These are phyloP conservation scores for Cutaneotrichosporon sp. DNA, from an alignment of 1,284 basidiomycete species.

Conservation along the genomic window DNA sequence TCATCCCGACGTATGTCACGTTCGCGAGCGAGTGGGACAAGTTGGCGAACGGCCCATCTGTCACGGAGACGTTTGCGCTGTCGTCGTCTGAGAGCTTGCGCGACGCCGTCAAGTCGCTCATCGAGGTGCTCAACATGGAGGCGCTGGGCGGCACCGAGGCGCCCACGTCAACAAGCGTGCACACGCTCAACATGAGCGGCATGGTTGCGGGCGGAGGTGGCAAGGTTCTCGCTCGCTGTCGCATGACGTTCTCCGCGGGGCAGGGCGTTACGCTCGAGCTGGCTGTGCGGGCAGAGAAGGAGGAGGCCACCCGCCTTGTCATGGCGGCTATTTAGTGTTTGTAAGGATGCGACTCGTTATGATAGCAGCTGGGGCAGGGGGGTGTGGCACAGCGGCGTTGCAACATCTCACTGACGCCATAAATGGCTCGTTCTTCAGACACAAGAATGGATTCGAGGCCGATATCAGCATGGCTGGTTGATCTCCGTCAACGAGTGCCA, in stretches of 20 bases:
- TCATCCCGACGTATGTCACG: constrained; percentile 83
- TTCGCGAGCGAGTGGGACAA: constrained; percentile 95
- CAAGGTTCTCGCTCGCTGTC: constrained; percentile 84
- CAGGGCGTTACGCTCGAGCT: constrained; percentile 95
- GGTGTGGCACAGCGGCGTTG: too few relatives aligned
- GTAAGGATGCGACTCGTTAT: constrained; percentile 7
- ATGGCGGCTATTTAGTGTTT: constrained; percentile 72
- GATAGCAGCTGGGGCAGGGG: background rate
- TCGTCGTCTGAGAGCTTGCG: constrained; percentile 81
- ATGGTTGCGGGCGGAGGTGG: constrained; percentile 82
- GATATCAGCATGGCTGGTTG: too few relatives aligned
- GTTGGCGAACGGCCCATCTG: constrained; percentile 64
- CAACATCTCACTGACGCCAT: too few relatives aligned
- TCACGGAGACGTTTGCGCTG: constrained; percentile 91
- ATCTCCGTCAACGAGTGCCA: too few relatives aligned
- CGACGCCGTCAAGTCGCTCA: constrained; percentile 42
- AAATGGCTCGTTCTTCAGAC: too few relatives aligned
- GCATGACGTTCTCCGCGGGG: constrained; percentile 89
- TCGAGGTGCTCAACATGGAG: constrained; percentile 85
- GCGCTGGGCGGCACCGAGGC: constrained; percentile 81
- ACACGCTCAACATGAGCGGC: constrained; percentile 90
- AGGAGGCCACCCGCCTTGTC: constrained; percentile 77
- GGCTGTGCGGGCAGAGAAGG: constrained; percentile 84
- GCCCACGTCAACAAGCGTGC: constrained; percentile 77
- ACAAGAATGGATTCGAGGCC: too few relatives aligned